These are phyloP conservation scores for Buxus sempervirens DNA, from an alignment of 164 flowering plant species.

Conservation along the genomic window DNA sequence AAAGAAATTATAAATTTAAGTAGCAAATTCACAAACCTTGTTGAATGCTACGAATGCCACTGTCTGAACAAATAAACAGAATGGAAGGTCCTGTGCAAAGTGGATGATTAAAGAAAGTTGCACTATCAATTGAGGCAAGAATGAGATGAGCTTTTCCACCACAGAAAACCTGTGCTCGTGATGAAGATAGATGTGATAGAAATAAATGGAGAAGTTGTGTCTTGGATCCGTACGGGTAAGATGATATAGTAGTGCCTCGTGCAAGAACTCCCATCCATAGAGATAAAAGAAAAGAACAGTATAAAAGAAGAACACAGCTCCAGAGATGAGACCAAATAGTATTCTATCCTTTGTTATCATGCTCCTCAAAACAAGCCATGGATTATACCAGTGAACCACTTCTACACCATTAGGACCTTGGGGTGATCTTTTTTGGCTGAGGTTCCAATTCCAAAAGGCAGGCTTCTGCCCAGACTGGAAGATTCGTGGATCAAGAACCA, in stretches of 20 bases:
- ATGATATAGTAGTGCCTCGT: slow-evolving; percentile 89
- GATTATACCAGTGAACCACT: slow-evolving; percentile 1
- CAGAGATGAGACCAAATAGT: slow-evolving; percentile 66
- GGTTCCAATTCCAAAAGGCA: slow-evolving; percentile 38
- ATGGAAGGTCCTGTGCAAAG: slow-evolving; percentile 74
- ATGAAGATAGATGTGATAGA: slow-evolving; percentile 89
- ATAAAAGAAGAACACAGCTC: slow-evolving; percentile 50
- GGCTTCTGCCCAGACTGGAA: slow-evolving; percentile 50
- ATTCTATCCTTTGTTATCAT: slow-evolving; percentile 51
- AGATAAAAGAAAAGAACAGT: slow-evolving; percentile 67
- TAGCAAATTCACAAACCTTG: slow-evolving; percentile 65
- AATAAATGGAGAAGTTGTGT: slow-evolving; percentile 92
- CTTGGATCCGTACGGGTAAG: slow-evolving; percentile 98
- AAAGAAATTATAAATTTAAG: too few relatives aligned
- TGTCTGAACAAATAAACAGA: slow-evolving; percentile 84
- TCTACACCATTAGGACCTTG: slow-evolving; percentile 14
- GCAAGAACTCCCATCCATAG: slow-evolving; percentile 79
- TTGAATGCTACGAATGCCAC: slow-evolving; percentile 95
- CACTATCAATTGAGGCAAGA: slow-evolving; percentile 84
- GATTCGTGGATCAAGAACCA: slow-evolving; percentile 55
- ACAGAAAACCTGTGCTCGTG: slow-evolving; percentile 54
- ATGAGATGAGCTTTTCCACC: slow-evolving; percentile 75
- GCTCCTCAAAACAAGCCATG: slow-evolving; percentile 30
- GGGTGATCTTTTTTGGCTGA: slow-evolving; percentile 18
- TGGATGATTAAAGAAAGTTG: slow-evolving; percentile 63